phyloP scores from a whole-genome alignment of 768 basidiomycete genomes.

The Xerocomus spinulosus region DNA sequence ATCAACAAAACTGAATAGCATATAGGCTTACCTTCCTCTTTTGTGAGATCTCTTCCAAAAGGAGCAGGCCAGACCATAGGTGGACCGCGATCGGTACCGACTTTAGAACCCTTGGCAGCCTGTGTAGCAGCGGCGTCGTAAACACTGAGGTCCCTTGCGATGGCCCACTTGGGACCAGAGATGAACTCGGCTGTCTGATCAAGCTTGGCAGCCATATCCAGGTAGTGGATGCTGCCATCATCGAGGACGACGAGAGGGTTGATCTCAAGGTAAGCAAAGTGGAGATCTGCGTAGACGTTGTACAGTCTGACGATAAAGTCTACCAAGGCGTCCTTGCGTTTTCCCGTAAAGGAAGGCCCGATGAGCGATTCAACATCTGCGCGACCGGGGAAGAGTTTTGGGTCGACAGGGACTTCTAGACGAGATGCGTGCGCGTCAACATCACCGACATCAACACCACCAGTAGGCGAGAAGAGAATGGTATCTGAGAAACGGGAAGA shows the following conservation, averaged over 20 bases:
- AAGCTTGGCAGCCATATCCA: conserved; percentile 99
- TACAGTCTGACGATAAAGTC: conserved; percentile 96
- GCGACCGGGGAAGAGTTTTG: conserved; percentile 73
- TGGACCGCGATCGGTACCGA: conserved; percentile 89
- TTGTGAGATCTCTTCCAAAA: conserved; percentile 95
- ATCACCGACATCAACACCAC: conserved; percentile 97
- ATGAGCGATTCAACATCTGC: conserved; percentile 77
- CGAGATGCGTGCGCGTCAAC: conserved; percentile 96
- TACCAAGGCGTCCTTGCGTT: conserved; percentile 85
- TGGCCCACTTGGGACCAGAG: conserved; percentile 98
- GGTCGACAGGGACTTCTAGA: conserved; percentile 71
- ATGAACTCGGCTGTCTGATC: conserved; percentile 99
- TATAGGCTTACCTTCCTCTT: conserved; percentile 61
- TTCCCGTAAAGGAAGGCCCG: conserved; percentile 66
- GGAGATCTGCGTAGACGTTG: conserved; percentile 96
- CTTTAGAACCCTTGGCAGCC: conserved; percentile 39
- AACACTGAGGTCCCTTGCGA: conserved; percentile 84
- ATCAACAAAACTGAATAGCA: not conserved
- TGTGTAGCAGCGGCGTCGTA: conserved; percentile 47
- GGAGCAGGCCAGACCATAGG: conserved; percentile 97
- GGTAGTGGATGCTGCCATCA: conserved; percentile 77
- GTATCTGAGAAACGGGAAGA: conserved; percentile 91
- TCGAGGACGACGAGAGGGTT: conserved; percentile 97
- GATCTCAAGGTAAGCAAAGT: conserved; percentile 99
- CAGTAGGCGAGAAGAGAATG: conserved; percentile 98